Conservation (phyloP, 768 basidiomycete species). For the Pisolithus marmoratus region DNA sequence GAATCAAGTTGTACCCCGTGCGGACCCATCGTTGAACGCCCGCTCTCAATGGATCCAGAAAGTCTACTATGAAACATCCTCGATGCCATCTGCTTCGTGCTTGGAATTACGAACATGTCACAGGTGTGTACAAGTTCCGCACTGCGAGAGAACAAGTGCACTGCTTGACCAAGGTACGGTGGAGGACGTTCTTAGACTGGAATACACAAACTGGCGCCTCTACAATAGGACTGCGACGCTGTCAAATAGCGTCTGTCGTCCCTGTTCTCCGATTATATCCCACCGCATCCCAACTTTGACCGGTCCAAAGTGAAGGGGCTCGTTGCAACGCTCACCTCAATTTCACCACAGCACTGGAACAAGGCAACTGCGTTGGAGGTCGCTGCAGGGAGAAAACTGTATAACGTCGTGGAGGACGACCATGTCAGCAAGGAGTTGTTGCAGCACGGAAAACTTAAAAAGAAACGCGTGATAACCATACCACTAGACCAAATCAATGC, state of each 20-base stretch:
- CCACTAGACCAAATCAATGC: conserved; percentile 88
- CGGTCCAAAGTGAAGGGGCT: conserved; percentile 84
- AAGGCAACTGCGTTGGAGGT: conserved; percentile 91
- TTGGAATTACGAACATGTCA: conserved; percentile 97
- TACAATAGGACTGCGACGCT: conserved; percentile 55
- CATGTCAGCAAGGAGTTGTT: conserved; percentile 80
- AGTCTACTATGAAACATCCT: too few species aligned
- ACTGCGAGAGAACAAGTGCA: conserved; percentile 51
- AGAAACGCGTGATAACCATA: conserved; percentile 90
- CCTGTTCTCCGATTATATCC: conserved; percentile 78
- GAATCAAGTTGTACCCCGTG: too few species aligned
- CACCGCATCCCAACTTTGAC: conserved; percentile 78
- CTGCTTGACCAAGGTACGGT: conserved; percentile 57
- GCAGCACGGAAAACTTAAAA: conserved; percentile 67
- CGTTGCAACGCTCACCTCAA: conserved; percentile 80
- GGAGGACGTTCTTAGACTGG: background rate
- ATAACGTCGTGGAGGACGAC: conserved; percentile 92
- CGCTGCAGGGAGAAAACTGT: conserved; percentile 82
- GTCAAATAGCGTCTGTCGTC: conserved; percentile 61
- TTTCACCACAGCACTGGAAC: conserved; percentile 63
- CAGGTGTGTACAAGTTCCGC: conserved; percentile 54
- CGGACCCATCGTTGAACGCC: too few species aligned
- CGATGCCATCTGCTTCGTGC: conserved; percentile 97
- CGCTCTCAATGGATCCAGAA: too few species aligned
- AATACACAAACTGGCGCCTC: conserved; percentile 2